Conservation (phyloP, 2,329 filamentous ascomycete species). For the Pyrenochaeta sp. region DNA sequence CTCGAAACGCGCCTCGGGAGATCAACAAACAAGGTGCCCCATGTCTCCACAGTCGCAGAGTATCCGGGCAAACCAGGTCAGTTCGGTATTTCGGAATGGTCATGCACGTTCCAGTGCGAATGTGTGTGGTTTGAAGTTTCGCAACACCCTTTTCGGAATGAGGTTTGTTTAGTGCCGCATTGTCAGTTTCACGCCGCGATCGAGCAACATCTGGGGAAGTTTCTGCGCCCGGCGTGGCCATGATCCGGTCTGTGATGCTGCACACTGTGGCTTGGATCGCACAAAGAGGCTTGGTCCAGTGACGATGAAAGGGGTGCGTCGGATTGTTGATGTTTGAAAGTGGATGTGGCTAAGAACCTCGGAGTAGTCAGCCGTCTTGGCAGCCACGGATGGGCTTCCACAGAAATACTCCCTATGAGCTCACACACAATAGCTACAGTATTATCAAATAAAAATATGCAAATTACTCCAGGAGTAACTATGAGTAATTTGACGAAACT, state of each 20-base stretch:
- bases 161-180: constrained; percentile 41
- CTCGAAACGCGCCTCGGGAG: not conserved
- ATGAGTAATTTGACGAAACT: too few relatives aligned
- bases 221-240: constrained; percentile 24
- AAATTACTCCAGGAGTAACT: too few relatives aligned
- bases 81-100: constrained; percentile 17
- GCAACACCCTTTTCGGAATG: constrained; percentile 25
- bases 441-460: too few relatives aligned
- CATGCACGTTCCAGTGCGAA: constrained; percentile 23
- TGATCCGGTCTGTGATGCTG: constrained; percentile 28
- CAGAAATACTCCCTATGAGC: too few relatives aligned
- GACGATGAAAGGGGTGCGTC: constrained; percentile 4
- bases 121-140: constrained; percentile 30
- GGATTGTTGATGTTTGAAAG: constrained; percentile 5
- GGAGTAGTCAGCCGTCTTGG: not conserved
- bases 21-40: constrained; percentile 8
- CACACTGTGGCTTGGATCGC: constrained; percentile 16
- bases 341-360: not conserved
- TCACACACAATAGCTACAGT: too few relatives aligned
- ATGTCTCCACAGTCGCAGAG: constrained; percentile 4
- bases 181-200: constrained; percentile 37
- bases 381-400: not conserved
- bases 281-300: constrained; percentile 5
- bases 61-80: constrained; percentile 12
- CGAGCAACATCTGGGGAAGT: constrained; percentile 28